These are phyloP conservation scores for Leishmania arabica DNA, from an alignment of 208 protist genomes.

Conservation along the genomic window DNA sequence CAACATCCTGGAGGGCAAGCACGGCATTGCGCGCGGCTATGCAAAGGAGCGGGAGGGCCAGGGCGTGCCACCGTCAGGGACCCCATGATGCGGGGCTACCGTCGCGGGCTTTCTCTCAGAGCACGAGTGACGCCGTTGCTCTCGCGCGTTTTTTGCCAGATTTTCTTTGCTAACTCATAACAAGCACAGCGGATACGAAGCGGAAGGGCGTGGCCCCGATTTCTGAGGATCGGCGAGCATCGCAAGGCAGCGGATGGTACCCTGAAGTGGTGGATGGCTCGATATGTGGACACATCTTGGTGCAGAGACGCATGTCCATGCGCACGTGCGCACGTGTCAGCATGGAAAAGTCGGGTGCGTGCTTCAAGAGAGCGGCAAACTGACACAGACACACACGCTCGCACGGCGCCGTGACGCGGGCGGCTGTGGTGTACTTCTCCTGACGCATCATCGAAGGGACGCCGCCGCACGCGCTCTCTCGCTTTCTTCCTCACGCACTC, in stretches of 20 bases:
- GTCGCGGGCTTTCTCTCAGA: background rate
- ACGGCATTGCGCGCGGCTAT: constrained; percentile 87
- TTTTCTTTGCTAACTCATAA: constrained; percentile 3
- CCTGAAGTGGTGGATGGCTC: background rate
- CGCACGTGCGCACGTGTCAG: background rate
- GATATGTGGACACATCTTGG: background rate
- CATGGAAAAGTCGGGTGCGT: background rate
- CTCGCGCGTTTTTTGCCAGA: background rate
- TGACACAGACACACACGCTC: background rate
- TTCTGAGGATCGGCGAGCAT: background rate
- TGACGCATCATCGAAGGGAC: background rate
- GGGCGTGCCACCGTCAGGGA: constrained; percentile 2
- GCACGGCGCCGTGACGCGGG: background rate
- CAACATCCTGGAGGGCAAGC: constrained; percentile 61
- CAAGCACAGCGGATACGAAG: background rate
- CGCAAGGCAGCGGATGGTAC: background rate
- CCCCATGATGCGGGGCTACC: background rate
- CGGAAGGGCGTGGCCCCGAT: background rate
- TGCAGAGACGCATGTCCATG: background rate
- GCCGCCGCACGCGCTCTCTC: background rate
- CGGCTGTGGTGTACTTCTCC: background rate
- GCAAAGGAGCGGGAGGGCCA: constrained; percentile 45
- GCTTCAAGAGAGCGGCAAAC: background rate
- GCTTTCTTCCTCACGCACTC: background rate
- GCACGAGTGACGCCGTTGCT: background rate